Percentiles rank a stretch among this genome's conserved stretches.
Conservation (phyloP, 2,329 filamentous ascomycete genomes). For the Penicillium occitanis region DNA sequence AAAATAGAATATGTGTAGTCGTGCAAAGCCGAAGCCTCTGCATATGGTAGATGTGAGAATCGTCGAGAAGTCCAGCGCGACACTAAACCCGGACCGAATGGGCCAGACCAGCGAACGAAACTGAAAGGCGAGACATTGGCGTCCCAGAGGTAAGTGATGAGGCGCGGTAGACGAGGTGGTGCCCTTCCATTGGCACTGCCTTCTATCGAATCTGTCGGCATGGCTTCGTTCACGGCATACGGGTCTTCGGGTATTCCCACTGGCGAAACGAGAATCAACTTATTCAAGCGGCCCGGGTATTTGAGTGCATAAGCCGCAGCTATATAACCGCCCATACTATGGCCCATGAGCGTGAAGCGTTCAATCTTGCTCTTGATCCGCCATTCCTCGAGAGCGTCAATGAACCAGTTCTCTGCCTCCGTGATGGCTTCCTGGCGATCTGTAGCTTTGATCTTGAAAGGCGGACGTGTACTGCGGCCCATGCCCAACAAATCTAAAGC, state of each 20-base stretch:
- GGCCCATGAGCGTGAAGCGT: conserved; percentile 87
- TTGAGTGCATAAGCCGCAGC: conserved; percentile 94
- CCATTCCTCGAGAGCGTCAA: conserved; percentile 97
- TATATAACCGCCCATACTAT: conserved; percentile 92
- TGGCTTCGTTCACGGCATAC: conserved; percentile 75
- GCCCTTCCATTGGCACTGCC: conserved; percentile 34
- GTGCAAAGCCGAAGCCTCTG: conserved; percentile 81
- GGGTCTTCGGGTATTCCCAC: conserved; percentile 95
- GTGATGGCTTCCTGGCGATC: conserved; percentile 74
- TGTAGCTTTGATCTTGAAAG: conserved; percentile 82
- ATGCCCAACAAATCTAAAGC: conserved; percentile 94
- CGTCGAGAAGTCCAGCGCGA: conserved; percentile 92
- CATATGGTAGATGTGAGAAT: conserved; percentile 80
- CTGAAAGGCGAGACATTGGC: conserved; percentile 95
- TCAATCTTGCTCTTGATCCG: conserved; percentile 84
- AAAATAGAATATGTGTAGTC: conserved; percentile 95
- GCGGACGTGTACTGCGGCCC: conserved; percentile 80
- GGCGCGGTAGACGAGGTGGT: conserved; percentile 68
- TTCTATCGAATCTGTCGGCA: conserved; percentile 70
- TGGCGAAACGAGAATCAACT: conserved; percentile 90
- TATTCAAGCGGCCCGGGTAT: conserved; percentile 91
- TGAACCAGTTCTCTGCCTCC: conserved; percentile 93
- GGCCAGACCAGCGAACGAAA: conserved; percentile 81
- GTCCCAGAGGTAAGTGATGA: conserved; percentile 94
- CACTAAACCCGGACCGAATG: conserved; percentile 84